phyloP scores from a whole-genome alignment of 345 rosid genomes.

The Lepidium didymum region DNA sequence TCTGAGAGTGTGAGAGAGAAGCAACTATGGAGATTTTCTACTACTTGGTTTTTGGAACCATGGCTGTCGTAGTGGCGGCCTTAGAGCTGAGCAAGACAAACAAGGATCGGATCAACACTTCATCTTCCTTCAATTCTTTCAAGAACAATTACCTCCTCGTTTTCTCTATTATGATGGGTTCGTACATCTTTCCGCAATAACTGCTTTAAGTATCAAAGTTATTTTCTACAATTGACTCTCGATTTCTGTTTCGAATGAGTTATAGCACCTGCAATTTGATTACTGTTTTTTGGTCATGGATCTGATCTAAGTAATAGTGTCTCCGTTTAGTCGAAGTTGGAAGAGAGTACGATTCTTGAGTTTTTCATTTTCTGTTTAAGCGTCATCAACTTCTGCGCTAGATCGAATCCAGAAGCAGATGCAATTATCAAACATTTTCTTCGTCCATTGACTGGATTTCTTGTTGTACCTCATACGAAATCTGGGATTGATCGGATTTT shows the following conservation, averaged over 20 bases:
- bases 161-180: conserved; percentile 95
- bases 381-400: background rate
- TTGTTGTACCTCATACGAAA: background rate
- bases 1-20: background rate
- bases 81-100: conserved; percentile 64
- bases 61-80: conserved; percentile 59
- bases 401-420: conserved; percentile 2
- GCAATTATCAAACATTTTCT: background rate
- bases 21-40: conserved; percentile 66
- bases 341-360: background rate
- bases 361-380: background rate
- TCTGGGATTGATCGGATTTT: background rate
- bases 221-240: background rate
- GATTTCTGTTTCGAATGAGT: background rate
- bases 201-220: background rate
- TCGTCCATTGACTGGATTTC: background rate
- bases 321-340: background rate
- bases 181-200: conserved; percentile 2
- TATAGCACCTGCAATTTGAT: background rate
- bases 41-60: conserved; percentile 52
- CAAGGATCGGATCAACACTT: conserved; percentile 69
- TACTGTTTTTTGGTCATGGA: background rate
- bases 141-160: conserved; percentile 82
- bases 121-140: conserved; percentile 73
- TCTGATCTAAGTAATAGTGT: background rate